Percentiles rank a stretch among this genome's conserved stretches.
Evolutionary conservation across 2,329 filamentous ascomycete genomes (phyloP).

Genomic region (Arachnomyces sp.): DNA sequence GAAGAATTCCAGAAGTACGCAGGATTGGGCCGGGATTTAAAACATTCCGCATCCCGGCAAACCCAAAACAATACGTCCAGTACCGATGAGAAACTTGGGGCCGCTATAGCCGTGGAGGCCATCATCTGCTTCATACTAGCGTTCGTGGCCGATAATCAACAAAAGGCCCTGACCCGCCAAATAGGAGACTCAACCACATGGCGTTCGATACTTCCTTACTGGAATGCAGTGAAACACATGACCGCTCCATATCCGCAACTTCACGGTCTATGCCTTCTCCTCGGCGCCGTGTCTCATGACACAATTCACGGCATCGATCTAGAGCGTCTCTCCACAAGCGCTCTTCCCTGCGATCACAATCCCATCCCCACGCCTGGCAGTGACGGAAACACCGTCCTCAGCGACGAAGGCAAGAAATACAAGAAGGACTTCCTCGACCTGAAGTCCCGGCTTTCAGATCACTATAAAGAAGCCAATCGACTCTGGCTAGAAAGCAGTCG

Average conservation of each 20-base stretch:
- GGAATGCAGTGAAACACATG: slow-evolving; percentile 36
- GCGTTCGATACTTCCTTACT: slow-evolving; percentile 41
- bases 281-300: slow-evolving; percentile 42
- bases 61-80: slow-evolving; percentile 16
- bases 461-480: slow-evolving; percentile 33
- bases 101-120: slow-evolving; percentile 36
- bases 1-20: slow-evolving; percentile 37
- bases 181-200: slow-evolving; percentile 35
- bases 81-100: slow-evolving; percentile 30
- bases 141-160: slow-evolving; percentile 37
- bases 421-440: slow-evolving; percentile 34
- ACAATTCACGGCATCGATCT: slow-evolving; percentile 38
- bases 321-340: slow-evolving; percentile 35
- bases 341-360: slow-evolving; percentile 32
- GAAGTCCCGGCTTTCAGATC: slow-evolving; percentile 33
- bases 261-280: slow-evolving; percentile 36
- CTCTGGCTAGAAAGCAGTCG: slow-evolving; percentile 38
- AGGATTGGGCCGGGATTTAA: slow-evolving; percentile 38
- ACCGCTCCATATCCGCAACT: slow-evolving; percentile 33
- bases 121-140: slow-evolving; percentile 43
- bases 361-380: slow-evolving; percentile 37
- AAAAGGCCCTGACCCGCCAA: slow-evolving; percentile 29
- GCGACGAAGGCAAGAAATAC: slow-evolving; percentile 30
- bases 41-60: slow-evolving; percentile 36
- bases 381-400: slow-evolving; percentile 30